Base-by-base conservation (phyloP, 2,329 filamentous ascomycete species). In the Aspergillus carbonarius region DNA sequence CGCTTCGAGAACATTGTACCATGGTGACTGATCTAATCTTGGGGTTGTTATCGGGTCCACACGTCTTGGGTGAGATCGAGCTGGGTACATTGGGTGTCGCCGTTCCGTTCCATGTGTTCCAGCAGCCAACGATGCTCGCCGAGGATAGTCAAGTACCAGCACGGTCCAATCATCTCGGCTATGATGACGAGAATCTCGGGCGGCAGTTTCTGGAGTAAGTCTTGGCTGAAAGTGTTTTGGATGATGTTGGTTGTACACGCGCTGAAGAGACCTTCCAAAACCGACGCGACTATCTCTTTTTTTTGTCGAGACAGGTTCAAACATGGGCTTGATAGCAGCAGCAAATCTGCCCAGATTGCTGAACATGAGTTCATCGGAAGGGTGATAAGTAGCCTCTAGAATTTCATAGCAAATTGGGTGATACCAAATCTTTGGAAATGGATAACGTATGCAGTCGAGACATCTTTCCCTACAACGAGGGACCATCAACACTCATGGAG, bases 1-100 rank as follows among this genome's bases (percentile, higher is more conserved):
- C n/a, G 35, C 23, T 12, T 60, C 58, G 10, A 63, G 58, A 44
- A 63, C 51, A 35, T 63, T 46, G n/a, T 61, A 64, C 62, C 60
- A 64, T 32, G 62, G 58, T 4, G 62, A 61, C 35, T 46, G 56
- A 46, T 63, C 58, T 15, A 30, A n/a, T n/a, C n/a, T n/a, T n/a
- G n/a, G n/a, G n/a, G n/a, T n/a, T n/a, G n/a, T n/a, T n/a, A n/a
- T n/a, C n/a, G n/a, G n/a, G n/a, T 25, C 55, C 55, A 60, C 5
- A 58, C 25, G 8, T 47, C 27, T 25, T 8, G 37, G n/a, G 27
- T 44, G 3, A 60, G 18, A 9, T 17, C 46, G 25, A 60, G 30
- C 37, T 46, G 30, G 9, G 5, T 18, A 23, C 25, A 17, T 27
- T 58, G 46, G 23, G n/a, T 32, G 12, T 27, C 46, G 39, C 13